These are phyloP conservation scores for Termitomyces sp. DNA, from an alignment of 768 basidiomycete species.

Conservation along the genomic window DNA sequence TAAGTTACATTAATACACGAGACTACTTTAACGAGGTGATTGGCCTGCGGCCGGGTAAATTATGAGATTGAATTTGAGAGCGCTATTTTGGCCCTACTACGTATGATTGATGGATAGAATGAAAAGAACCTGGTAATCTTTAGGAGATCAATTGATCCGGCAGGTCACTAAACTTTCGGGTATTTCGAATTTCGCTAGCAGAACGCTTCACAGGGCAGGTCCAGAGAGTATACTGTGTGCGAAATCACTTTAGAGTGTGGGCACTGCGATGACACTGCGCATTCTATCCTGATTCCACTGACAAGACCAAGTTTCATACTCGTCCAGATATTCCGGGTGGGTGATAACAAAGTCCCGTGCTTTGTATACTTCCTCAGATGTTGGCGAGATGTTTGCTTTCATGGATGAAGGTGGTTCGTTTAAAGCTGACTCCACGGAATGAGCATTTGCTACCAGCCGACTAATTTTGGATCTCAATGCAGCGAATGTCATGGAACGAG, in stretches of 20 bases:
- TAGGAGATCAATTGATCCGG: background rate
- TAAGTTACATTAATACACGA: background rate
- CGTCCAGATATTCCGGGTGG: constrained; percentile 10
- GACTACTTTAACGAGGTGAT: too few species aligned
- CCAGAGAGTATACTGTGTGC: too few species aligned
- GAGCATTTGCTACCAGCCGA: background rate
- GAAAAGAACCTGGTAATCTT: background rate
- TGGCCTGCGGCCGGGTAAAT: background rate
- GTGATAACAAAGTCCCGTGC: constrained; percentile 1
- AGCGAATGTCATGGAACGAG: constrained; percentile 15
- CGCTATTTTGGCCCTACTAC: background rate
- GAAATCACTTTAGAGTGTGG: constrained; percentile 10
- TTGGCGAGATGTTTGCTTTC: constrained; percentile 8
- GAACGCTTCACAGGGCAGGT: too few species aligned
- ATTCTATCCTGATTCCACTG: constrained; percentile 15
- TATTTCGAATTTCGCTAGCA: background rate
- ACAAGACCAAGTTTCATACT: constrained; percentile 8
- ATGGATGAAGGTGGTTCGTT: constrained; percentile 2
- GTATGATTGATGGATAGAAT: background rate
- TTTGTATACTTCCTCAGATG: constrained; percentile 3
- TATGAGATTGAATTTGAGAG: background rate
- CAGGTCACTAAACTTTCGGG: background rate
- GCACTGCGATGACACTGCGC: constrained; percentile 10
- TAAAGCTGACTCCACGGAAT: background rate
- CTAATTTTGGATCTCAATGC: constrained; percentile 9